Evolutionary conservation across 768 basidiomycete genomes (phyloP), one percentile per base, ranked within the genome.

Genomic region (Russula sp.): DNA sequence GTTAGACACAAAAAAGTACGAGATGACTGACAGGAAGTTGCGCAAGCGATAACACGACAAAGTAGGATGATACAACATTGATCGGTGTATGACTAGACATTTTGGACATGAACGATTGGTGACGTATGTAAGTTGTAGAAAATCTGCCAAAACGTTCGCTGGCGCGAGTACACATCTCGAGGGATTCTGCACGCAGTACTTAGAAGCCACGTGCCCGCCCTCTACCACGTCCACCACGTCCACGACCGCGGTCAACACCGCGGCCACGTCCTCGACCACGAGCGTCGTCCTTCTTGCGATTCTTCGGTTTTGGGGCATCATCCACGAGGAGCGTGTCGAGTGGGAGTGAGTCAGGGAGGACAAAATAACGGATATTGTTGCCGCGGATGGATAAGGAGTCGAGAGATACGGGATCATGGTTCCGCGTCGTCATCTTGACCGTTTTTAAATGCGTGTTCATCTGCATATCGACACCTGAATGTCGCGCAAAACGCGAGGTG

Each of bases 391-490:
- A 94, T 52, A 98, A 81, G 3, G 88, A 81, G 74, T 99, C 96
- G 57, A 98, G 85, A 22, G 90, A 78, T 32, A 85, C 76, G 5
- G 94, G 91, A 59, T 94, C 91, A 63, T 91, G 88, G 73, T 93
- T 94, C 57, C 93, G 85, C 35, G 85, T 81, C n/a, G 93, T 93
- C 80, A 98, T 87, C 77, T 97, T 98, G 66, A 99, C 91, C 51
- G 93, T 92, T 79, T 99, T 99, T 56, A 99, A 81, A 69, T 98
- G 90, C 3, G 96, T 98, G 78, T 98, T 98, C 96, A 99, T 99
- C 71, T 96, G 93, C 82, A 96, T 94, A 75, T 99, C 96, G 54
- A 99, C 97, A 61, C 94, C 96, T 98, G n/a, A 73, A 16, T n/a
- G 2, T 3, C 5, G 25, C 25, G n/a, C n/a, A n/a, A 29, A 29